Base-by-base conservation (phyloP, 2,329 filamentous ascomycete genomes). In the Xylariaceae sp. region DNA sequence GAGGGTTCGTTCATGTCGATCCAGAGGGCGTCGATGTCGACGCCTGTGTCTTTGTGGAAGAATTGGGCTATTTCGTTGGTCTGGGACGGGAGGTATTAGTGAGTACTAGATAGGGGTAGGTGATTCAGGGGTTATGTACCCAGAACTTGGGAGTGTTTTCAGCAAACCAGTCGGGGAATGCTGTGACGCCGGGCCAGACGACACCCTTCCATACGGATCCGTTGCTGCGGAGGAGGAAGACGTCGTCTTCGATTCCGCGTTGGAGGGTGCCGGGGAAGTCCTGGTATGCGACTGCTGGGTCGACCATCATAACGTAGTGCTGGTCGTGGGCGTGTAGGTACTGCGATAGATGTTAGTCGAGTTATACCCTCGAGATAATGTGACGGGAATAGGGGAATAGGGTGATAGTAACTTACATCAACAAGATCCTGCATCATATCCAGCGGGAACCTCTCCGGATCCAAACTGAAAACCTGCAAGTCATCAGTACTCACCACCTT, bases 21-120 rank as follows among this genome's bases (percentile, higher is more conserved):
- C 87, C 88, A 92, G 1, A 93, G 76, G 1, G 82, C 89, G 62
- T 93, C 89, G 53, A 93, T 87, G 64, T 92, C 83, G 13, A 93
- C 79, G 35, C 89, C 89, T 1, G 74, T 79, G 0, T 84, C 76
- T 0, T 81, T 73, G 61, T 80, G 73, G 74, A 92, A 92, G 75
- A 90, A 90, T 1, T 69, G 71, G 0, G 70, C 72, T 65, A 93
- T 87, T 69, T 92, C 82, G 3, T 79, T 77, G 64, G 84, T 85
- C 89, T 63, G n/a, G n/a, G 37, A n/a, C 61, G n/a, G n/a, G 23
- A 48, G 13, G 13, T 1, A 23, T 61, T 3, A 61, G 53, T 10
- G 11, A 6, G 44, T 13, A n/a, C 1, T 17, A 42, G 8, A 42
- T 10, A 42, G 37, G 37, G 37, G 37, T 42, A 1, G 37, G 13